phyloP scores from a whole-genome alignment of 1,284 basidiomycete genomes.

The Boletus sp. region DNA sequence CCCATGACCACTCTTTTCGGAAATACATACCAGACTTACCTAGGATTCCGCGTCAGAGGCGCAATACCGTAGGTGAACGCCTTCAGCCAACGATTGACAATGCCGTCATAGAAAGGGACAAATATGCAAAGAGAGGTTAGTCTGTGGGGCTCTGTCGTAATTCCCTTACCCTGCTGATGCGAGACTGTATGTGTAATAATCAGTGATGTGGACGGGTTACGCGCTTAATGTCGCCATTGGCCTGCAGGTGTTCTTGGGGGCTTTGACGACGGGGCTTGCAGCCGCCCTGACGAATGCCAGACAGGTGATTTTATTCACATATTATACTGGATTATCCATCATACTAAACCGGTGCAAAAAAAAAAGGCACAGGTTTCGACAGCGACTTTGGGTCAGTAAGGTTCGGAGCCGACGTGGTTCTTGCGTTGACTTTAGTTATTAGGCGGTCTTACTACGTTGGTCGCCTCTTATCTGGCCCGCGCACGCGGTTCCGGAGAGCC shows the following conservation, averaged over 20 bases:
- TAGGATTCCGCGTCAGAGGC: slow-evolving; percentile 11
- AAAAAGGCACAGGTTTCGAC: slow-evolving; percentile 25
- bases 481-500: slow-evolving; percentile 65
- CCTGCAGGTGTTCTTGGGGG: slow-evolving; percentile 59
- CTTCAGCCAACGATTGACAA: slow-evolving; percentile 42
- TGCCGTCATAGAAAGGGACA: slow-evolving; percentile 39
- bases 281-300: slow-evolving; percentile 40
- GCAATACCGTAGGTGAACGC: slow-evolving; percentile 40
- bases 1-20: neutral
- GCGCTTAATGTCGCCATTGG: slow-evolving; percentile 53
- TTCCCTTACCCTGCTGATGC: slow-evolving; percentile 2
- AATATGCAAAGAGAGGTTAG: slow-evolving; percentile 38
- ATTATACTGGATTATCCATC: neutral
- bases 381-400: slow-evolving; percentile 24
- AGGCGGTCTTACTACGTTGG: slow-evolving; percentile 60
- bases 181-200: neutral
- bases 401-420: neutral
- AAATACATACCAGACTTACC: neutral
- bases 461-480: slow-evolving; percentile 67
- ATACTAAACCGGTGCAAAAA: neutral
- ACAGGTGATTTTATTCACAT: slow-evolving; percentile 29
- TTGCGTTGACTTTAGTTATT: neutral
- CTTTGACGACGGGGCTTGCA: slow-evolving; percentile 63
- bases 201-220: slow-evolving; percentile 47
- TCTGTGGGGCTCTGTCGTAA: neutral